These are phyloP conservation scores for Nitzschia inconspicua DNA, from an alignment of 108 stramenopile genomes.

Conservation along the genomic window DNA sequence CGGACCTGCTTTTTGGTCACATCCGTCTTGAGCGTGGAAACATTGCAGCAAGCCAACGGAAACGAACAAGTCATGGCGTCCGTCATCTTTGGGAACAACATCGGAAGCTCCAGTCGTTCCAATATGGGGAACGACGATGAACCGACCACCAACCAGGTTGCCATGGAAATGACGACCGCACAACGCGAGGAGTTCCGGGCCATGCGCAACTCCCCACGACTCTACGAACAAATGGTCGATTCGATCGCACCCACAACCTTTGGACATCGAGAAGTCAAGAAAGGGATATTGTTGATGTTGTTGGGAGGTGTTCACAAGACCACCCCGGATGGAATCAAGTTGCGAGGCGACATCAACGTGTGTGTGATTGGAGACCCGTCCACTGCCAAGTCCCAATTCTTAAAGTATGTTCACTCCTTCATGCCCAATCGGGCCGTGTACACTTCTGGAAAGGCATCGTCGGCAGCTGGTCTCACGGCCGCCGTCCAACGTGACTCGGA, in stretches of 20 bases:
- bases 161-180: conserved; percentile 80
- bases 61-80: conserved; percentile 44
- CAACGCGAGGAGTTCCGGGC: conserved; percentile 84
- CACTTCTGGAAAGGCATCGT: conserved; percentile 96
- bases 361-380: conserved; percentile 98
- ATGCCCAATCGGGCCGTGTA: conserved; percentile 92
- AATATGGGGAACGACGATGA: conserved; percentile 31
- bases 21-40: conserved; percentile 73
- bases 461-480: conserved; percentile 98
- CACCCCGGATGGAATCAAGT: conserved; percentile 93
- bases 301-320: conserved; percentile 97
- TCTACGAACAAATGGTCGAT: conserved; percentile 82
- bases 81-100: conserved; percentile 22
- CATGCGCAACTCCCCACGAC: conserved; percentile 61
- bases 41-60: conserved; percentile 25
- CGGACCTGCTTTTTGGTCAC: conserved; percentile 91
- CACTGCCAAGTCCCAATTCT: conserved; percentile 97
- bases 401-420: conserved; percentile 95
- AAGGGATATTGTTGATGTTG: conserved; percentile 94
- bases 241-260: conserved; percentile 94
- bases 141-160: conserved; percentile 76
- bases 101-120: not conserved
- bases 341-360: conserved; percentile 98
- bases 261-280: conserved; percentile 95
- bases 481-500: conserved; percentile 95